A percentile compares a stretch with the other conserved stretches of the same genome.
phyloP scores from a whole-genome alignment of 257 asterid species.

The Agastache rugosa region DNA sequence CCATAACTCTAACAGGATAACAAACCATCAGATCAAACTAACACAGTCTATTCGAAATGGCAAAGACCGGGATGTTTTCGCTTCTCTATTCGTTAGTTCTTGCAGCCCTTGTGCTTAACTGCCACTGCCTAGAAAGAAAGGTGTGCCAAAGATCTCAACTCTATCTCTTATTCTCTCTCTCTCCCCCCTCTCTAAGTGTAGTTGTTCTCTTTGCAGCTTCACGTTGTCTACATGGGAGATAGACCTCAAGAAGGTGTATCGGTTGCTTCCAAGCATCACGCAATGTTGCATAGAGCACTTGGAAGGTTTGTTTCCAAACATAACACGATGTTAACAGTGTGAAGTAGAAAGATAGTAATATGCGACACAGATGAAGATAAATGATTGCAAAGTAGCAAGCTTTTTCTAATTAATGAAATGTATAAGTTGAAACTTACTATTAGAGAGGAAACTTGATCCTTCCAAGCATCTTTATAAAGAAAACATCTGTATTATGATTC shows the following conservation, averaged over 20 bases:
- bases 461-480: neutral
- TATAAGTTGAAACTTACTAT: neutral
- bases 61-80: conserved; percentile 19
- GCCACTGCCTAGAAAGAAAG: conserved; percentile 47
- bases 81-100: conserved; percentile 44
- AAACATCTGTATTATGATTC: conserved; percentile 1
- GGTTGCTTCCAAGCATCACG: conserved; percentile 41
- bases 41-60: conserved; percentile 35
- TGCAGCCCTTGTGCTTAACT: conserved; percentile 41
- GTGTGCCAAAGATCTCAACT: conserved; percentile 25
- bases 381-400: neutral
- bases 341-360: no score
- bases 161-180: no score
- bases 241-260: conserved; percentile 38
- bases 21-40: conserved; percentile 21
- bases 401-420: neutral
- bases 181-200: neutral
- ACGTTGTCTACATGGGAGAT: conserved; percentile 54
- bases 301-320: conserved; percentile 43
- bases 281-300: conserved; percentile 45
- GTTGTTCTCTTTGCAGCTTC: conserved; percentile 34
- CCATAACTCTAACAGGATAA: neutral
- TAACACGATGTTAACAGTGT: neutral
- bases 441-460: neutral
- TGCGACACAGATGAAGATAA: neutral